These are phyloP conservation scores for Fusarium redolens DNA, from an alignment of 2,329 filamentous ascomycete species.

Conservation along the genomic window DNA sequence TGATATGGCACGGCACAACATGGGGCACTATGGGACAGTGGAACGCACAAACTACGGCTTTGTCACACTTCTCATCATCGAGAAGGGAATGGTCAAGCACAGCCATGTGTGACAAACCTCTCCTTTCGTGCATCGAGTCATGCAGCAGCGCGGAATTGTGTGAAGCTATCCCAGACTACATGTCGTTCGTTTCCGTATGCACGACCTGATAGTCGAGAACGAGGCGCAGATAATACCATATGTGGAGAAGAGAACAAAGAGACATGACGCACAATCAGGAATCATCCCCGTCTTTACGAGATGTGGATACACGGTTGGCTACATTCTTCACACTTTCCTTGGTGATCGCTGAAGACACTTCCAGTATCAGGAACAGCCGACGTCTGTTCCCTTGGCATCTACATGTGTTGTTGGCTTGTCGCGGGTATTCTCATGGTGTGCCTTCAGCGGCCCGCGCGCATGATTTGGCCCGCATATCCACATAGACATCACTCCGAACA, in stretches of 20 bases:
- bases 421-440: conserved; percentile 30
- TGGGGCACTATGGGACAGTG: conserved; percentile 18
- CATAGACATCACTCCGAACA: conserved; percentile 24
- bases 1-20: conserved; percentile 39
- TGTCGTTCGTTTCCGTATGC: conserved; percentile 25
- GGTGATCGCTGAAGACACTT: conserved; percentile 24
- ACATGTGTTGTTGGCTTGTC: conserved; percentile 34
- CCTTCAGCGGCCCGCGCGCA: conserved; percentile 37
- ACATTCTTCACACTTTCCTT: conserved; percentile 8
- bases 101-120: conserved; percentile 38
- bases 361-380: conserved; percentile 38
- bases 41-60: conserved; percentile 23
- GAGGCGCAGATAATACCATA: conserved; percentile 7
- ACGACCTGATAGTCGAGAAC: conserved; percentile 14
- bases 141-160: conserved; percentile 38
- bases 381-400: conserved; percentile 10
- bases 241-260: conserved; percentile 29
- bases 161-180: conserved; percentile 30
- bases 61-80: conserved; percentile 23
- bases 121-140: conserved; percentile 34
- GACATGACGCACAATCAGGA: conserved; percentile 16
- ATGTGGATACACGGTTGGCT: conserved; percentile 30
- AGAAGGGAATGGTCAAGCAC: conserved; percentile 31
- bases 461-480: conserved; percentile 35
- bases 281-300: conserved; percentile 19